Conservation (phyloP, 345 rosid species). For the Hypericum androsaemum region DNA sequence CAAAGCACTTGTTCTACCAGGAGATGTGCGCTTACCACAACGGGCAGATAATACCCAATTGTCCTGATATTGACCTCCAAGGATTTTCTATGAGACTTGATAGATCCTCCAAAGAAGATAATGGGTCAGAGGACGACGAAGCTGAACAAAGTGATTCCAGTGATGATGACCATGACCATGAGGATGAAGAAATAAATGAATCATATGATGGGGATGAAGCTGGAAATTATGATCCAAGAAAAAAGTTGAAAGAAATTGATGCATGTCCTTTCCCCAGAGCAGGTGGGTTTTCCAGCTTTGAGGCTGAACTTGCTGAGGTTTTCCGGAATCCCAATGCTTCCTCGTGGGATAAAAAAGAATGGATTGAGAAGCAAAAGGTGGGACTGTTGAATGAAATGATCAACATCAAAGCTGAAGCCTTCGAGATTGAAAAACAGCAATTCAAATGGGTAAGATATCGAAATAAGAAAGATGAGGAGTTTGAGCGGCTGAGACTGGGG, state of each 20-base stretch:
- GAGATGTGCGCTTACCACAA: constrained; percentile 98
- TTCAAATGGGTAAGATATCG: constrained; percentile 83
- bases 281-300: no score
- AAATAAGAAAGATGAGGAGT: constrained; percentile 63
- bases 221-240: no score
- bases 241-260: no score
- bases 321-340: no score
- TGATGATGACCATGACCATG: no score
- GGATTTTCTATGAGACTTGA: constrained; percentile 54
- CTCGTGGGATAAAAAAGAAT: constrained; percentile 27
- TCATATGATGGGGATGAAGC: no score
- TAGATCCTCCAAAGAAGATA: constrained; percentile 40
- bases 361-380: constrained; percentile 54
- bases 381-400: constrained; percentile 76
- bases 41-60: constrained; percentile 79
- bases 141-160: no score
- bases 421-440: constrained; percentile 77
- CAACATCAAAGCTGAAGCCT: constrained; percentile 58
- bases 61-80: constrained; percentile 61
- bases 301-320: no score
- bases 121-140: constrained; percentile 41
- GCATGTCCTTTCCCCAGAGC: no score
- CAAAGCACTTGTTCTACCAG: constrained; percentile 86
- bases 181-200: no score
- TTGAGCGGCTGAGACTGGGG: constrained; percentile 65